These are phyloP conservation scores for Ambrosiella beaveri DNA, from an alignment of 2,329 filamentous ascomycete genomes.

Conservation along the genomic window DNA sequence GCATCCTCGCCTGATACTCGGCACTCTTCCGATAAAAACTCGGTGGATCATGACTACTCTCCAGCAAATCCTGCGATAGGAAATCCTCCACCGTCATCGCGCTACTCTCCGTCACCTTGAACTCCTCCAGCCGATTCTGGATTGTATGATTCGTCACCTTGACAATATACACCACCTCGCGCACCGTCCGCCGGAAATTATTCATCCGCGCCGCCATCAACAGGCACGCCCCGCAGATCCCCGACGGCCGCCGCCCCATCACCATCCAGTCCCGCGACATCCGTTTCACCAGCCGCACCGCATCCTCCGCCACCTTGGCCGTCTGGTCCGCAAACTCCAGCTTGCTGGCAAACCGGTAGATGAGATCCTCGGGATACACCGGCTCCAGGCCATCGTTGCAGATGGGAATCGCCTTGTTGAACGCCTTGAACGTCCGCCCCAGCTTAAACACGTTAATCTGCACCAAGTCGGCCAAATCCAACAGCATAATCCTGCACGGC, in stretches of 20 bases:
- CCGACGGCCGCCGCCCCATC: constrained; percentile 79
- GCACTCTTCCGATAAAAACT: constrained; percentile 54
- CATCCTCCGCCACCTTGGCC: constrained; percentile 73
- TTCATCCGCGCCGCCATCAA: constrained; percentile 95
- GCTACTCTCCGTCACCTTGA: constrained; percentile 71
- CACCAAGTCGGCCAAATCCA: constrained; percentile 76
- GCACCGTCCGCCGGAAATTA: constrained; percentile 82
- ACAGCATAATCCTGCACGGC: constrained; percentile 76
- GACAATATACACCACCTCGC: constrained; percentile 94
- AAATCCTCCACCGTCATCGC: constrained; percentile 80
- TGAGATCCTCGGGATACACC: constrained; percentile 74
- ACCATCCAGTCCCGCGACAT: constrained; percentile 98
- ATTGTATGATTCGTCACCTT: constrained; percentile 92
- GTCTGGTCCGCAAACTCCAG: constrained; percentile 77
- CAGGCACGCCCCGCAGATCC: constrained; percentile 83
- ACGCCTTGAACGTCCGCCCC: constrained; percentile 73
- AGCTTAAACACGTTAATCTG: constrained; percentile 83
- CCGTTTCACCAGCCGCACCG: constrained; percentile 68
- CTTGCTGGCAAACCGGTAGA: constrained; percentile 77
- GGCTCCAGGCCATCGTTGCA: constrained; percentile 48
- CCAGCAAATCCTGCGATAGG: constrained; percentile 50
- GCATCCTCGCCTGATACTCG: constrained; percentile 37
- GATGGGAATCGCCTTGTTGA: constrained; percentile 54
- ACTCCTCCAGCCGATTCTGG: constrained; percentile 79
- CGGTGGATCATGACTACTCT: constrained; percentile 64